Evolutionary conservation across 768 basidiomycete species (phyloP).

Genomic region (Pholiota conissans): DNA sequence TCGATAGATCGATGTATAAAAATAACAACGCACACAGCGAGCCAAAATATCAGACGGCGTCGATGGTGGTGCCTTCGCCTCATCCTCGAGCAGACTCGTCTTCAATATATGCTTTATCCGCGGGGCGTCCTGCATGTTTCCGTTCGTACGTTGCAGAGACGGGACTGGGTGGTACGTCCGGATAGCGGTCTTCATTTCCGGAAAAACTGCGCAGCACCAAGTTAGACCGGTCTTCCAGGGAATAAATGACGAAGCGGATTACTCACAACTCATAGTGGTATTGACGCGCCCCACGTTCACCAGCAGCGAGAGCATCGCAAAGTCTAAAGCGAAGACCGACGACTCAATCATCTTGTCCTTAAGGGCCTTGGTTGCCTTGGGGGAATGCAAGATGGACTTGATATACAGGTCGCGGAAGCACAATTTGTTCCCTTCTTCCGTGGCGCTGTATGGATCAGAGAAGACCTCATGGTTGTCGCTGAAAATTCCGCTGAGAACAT

Average conservation of each 20-base stretch:
- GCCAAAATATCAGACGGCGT: conserved; percentile 59
- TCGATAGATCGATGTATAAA: conserved; percentile 2
- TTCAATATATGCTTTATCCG: conserved; percentile 78
- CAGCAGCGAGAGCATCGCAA: conserved; percentile 72
- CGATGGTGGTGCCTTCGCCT: conserved; percentile 45
- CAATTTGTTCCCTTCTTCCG: conserved; percentile 30
- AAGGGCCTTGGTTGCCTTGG: conserved; percentile 68
- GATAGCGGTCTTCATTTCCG: conserved; percentile 77
- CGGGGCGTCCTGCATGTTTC: conserved; percentile 76
- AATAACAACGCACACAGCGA: conserved; percentile 44
- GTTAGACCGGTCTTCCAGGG: neutral
- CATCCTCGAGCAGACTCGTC: conserved; percentile 48
- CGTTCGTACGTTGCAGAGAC: conserved; percentile 63
- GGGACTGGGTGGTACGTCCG: conserved; percentile 81
- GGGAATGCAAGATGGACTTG: conserved; percentile 50
- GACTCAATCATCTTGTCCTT: conserved; percentile 71
- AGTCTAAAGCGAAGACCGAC: conserved; percentile 59
- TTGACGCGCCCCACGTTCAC: conserved; percentile 82
- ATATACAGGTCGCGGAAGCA: conserved; percentile 66
- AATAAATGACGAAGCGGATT: neutral
- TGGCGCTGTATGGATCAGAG: conserved; percentile 40
- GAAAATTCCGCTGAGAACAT: conserved; percentile 79
- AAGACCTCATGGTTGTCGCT: conserved; percentile 60
- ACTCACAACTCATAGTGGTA: conserved; percentile 81
- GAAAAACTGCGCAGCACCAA: conserved; percentile 52